A percentile compares a stretch with the other conserved stretches of the same genome.
Conservation (phyloP, 208 protist species). For the Acanthamoeba lenticulata region DNA sequence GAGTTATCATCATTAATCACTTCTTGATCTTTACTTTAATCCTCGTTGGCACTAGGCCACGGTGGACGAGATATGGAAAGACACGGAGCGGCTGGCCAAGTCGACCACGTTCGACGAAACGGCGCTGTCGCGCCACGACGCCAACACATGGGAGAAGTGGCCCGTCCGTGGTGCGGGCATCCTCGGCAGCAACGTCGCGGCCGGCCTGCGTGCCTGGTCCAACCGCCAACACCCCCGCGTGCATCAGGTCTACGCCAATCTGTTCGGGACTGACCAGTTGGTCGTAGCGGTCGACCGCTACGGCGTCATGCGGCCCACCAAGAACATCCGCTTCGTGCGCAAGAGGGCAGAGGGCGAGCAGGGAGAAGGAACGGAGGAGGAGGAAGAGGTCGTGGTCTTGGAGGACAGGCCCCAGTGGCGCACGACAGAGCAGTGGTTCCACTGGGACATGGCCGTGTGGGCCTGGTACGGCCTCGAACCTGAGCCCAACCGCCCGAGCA, state of each 20-base stretch:
- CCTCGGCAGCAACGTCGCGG: slow-evolving; percentile 34
- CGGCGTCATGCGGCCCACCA: slow-evolving; percentile 60
- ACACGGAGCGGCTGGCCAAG: not conserved
- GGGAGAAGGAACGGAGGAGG: not conserved
- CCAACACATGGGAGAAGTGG: slow-evolving; percentile 30
- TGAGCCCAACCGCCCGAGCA: not conserved
- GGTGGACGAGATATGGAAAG: slow-evolving; percentile 52
- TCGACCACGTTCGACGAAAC: not conserved
- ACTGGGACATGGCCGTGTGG: slow-evolving; percentile 55
- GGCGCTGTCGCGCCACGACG: not conserved
- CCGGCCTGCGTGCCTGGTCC: slow-evolving; percentile 15
- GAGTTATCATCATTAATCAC: not conserved
- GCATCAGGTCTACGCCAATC: slow-evolving; percentile 8
- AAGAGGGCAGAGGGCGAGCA: not conserved
- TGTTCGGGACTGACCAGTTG: slow-evolving; percentile 48
- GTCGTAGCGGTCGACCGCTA: not conserved
- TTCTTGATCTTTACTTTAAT: not conserved
- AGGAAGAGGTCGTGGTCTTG: not conserved
- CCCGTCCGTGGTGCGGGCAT: not conserved
- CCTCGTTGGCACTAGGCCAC: not conserved
- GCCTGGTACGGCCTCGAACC: slow-evolving; percentile 13
- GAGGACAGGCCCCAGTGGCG: slow-evolving; percentile 23
- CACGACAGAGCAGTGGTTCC: slow-evolving; percentile 22
- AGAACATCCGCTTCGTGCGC: not conserved
- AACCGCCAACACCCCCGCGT: slow-evolving; percentile 44